phyloP scores from a whole-genome alignment of 345 rosid species.

The Angophora floribunda region DNA sequence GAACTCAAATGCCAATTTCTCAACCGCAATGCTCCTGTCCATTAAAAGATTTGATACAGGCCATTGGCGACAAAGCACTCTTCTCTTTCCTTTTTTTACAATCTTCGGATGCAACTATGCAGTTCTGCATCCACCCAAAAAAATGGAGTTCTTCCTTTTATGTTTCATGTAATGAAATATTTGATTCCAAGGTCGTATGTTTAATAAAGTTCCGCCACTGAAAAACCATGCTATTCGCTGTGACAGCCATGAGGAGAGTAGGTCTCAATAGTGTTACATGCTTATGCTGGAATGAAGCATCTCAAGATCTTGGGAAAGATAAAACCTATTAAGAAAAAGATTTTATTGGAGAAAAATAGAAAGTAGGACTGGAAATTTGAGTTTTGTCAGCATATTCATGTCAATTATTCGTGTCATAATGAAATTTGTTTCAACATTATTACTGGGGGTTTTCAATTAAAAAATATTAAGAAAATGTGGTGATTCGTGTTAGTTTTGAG shows the following conservation, averaged over 20 bases:
- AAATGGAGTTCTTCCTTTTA: neutral
- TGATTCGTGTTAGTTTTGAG: neutral
- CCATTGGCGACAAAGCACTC: neutral
- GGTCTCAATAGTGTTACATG: neutral
- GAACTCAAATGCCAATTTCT: neutral
- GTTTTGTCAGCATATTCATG: neutral
- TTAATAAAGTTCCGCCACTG: neutral
- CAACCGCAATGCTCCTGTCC: neutral
- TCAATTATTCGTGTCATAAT: neutral
- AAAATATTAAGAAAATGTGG: neutral
- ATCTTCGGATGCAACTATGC: neutral
- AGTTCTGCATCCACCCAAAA: neutral
- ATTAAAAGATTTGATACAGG: neutral
- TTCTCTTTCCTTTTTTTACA: neutral
- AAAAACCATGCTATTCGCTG: neutral
- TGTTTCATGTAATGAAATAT: neutral
- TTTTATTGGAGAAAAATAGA: neutral
- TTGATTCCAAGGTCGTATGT: neutral
- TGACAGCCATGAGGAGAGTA: neutral
- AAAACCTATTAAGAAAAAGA: neutral
- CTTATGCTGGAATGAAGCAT: neutral
- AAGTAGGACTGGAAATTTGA: neutral
- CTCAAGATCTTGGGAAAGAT: neutral
- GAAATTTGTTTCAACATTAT: neutral
- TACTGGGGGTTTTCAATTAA: neutral